Conservation (phyloP, 2,329 filamentous ascomycete species). For the Rhynchosporium graminicola region DNA sequence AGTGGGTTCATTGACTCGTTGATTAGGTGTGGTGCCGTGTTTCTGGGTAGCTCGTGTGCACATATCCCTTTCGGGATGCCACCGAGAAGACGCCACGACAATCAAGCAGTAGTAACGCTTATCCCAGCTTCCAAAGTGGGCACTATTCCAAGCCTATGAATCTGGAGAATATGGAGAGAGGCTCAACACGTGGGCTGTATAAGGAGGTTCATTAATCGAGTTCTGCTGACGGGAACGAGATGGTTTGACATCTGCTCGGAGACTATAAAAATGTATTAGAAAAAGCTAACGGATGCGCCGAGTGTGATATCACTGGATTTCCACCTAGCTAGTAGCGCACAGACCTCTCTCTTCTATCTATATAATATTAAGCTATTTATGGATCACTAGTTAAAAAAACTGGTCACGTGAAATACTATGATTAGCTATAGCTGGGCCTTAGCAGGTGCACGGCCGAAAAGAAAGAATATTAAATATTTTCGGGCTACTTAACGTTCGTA, state of each 20-base stretch:
- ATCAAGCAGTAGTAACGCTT: not conserved
- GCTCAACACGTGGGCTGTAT: constrained; percentile 7
- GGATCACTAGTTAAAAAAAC: too few relatives aligned
- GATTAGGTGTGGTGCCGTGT: constrained; percentile 2
- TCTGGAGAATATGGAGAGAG: not conserved
- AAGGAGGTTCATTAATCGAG: constrained; percentile 6
- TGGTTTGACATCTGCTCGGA: not conserved
- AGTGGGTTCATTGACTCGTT: not conserved
- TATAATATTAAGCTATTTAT: too few relatives aligned
- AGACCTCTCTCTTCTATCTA: too few relatives aligned
- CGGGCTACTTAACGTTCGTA: too few relatives aligned
- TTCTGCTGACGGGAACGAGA: not conserved
- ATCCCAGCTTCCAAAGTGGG: constrained; percentile 7
- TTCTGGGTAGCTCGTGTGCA: constrained; percentile 11
- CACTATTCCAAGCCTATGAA: constrained; percentile 5
- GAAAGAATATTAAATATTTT: too few relatives aligned
- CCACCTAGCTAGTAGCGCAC: too few relatives aligned
- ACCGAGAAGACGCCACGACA: not conserved
- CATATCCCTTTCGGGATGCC: not conserved
- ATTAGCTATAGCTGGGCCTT: too few relatives aligned
- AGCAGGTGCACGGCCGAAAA: too few relatives aligned
- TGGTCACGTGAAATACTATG: too few relatives aligned
- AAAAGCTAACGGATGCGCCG: constrained; percentile 9
- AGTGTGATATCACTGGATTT: not conserved
- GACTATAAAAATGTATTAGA: not conserved